A percentile compares a stretch with the other conserved stretches of the same genome.
Evolutionary conservation across 169 alveolate genomes (phyloP).

Genomic region (Babesia sp.): DNA sequence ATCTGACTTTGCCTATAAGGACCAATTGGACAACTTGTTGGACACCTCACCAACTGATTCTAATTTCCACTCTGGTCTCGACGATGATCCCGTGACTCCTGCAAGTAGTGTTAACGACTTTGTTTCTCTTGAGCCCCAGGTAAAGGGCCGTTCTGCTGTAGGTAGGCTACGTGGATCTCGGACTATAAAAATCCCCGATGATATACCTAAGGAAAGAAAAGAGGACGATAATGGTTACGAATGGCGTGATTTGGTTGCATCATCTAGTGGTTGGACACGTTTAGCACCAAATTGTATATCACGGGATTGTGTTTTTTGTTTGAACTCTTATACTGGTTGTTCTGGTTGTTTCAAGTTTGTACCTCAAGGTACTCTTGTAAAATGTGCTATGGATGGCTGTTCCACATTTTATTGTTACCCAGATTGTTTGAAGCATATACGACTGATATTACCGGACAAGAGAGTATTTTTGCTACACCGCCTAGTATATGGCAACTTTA

Average conservation of each 20-base stretch:
- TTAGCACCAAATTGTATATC: conserved; percentile 17
- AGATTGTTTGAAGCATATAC: conserved; percentile 21
- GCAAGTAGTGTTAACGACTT: not conserved
- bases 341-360: conserved; percentile 42
- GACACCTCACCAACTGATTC: not conserved
- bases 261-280: conserved; percentile 8
- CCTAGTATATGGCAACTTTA: conserved; percentile 37
- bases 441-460: conserved; percentile 50
- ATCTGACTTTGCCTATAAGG: not conserved
- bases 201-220: not conserved
- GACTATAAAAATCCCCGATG: not conserved
- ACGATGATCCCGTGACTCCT: not conserved
- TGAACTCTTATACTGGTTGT: conserved; percentile 47
- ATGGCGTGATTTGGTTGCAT: conserved; percentile 11
- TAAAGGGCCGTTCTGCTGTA: not conserved
- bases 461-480: conserved; percentile 31
- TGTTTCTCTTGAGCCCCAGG: not conserved
- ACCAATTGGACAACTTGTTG: not conserved
- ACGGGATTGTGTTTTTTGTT: conserved; percentile 46
- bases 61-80: not conserved
- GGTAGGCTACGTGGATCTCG: not conserved
- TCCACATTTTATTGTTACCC: conserved; percentile 60
- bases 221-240: not conserved
- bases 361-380: not conserved
- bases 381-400: conserved; percentile 50